Percentiles rank a stretch among this genome's conserved stretches.
phyloP scores from a whole-genome alignment of 148 eudicot genomes.

The Bassia scoparia region DNA sequence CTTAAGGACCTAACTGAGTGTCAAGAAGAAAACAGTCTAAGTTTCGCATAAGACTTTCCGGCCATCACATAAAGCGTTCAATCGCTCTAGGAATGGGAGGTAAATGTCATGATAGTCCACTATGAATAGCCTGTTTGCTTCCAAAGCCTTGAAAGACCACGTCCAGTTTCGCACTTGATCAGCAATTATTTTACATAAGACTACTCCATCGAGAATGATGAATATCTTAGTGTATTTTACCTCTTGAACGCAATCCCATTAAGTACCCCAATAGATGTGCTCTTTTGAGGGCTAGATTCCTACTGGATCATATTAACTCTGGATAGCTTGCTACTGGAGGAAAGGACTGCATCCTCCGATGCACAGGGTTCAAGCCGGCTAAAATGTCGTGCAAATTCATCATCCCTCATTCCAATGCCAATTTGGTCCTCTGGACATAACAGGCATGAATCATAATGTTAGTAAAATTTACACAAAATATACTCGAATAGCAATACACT shows the following conservation, averaged over 20 bases:
- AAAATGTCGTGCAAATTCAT: slow-evolving; percentile 89
- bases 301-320: slow-evolving; percentile 56
- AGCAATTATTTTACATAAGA: neutral
- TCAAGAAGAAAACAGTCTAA: slow-evolving; percentile 69
- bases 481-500: neutral
- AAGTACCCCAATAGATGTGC: slow-evolving; percentile 69
- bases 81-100: slow-evolving; percentile 76
- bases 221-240: slow-evolving; percentile 27
- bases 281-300: slow-evolving; percentile 78
- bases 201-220: neutral
- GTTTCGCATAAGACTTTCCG: slow-evolving; percentile 84
- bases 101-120: slow-evolving; percentile 81
- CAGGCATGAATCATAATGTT: slow-evolving; percentile 1
- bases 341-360: slow-evolving; percentile 68
- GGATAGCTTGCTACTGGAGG: slow-evolving; percentile 89
- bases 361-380: slow-evolving; percentile 86
- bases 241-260: slow-evolving; percentile 88
- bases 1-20: slow-evolving; percentile 54
- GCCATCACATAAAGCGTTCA: slow-evolving; percentile 82
- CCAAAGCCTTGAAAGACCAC: slow-evolving; percentile 62
- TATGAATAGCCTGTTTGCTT: slow-evolving; percentile 60
- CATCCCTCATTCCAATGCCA: slow-evolving; percentile 94
- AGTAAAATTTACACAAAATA: neutral
- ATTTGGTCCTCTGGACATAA: slow-evolving; percentile 68
- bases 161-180: neutral